Evolutionary conservation across 768 basidiomycete species (phyloP).

Genomic region (Filobasidium wieringae): DNA sequence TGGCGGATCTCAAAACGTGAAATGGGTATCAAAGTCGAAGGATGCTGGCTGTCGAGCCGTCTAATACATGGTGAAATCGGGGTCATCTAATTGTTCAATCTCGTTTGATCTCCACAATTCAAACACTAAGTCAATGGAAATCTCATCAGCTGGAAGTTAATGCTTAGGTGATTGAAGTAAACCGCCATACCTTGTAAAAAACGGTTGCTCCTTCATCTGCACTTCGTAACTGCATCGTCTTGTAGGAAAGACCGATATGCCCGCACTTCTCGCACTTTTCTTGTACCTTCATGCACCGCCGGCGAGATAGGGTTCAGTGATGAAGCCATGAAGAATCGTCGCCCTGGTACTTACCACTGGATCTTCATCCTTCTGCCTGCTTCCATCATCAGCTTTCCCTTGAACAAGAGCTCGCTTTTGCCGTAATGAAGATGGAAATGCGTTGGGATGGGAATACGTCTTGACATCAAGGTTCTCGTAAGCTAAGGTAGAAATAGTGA

Average conservation of each 20-base stretch:
- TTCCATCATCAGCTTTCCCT: slow-evolving; percentile 49
- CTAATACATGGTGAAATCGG: too few relatives aligned
- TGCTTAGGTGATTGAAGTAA: not conserved
- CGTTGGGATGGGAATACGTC: slow-evolving; percentile 83
- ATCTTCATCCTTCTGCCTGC: slow-evolving; percentile 36
- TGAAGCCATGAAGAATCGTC: not conserved
- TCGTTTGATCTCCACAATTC: slow-evolving; percentile 33
- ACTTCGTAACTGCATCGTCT: slow-evolving; percentile 79
- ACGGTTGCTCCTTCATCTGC: slow-evolving; percentile 92
- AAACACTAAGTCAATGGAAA: slow-evolving; percentile 54
- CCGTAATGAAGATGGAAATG: slow-evolving; percentile 77
- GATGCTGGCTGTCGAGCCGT: too few relatives aligned
- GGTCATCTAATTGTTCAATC: slow-evolving; percentile 40
- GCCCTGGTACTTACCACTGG: slow-evolving; percentile 43
- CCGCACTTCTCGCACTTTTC: slow-evolving; percentile 85
- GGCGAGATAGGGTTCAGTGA: not conserved
- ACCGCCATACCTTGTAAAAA: slow-evolving; percentile 70
- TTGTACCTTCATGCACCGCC: slow-evolving; percentile 50
- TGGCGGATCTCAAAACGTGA: too few relatives aligned
- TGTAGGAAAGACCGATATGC: slow-evolving; percentile 71
- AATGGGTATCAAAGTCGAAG: too few relatives aligned
- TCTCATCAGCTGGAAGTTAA: slow-evolving; percentile 65
- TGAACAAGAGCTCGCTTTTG: slow-evolving; percentile 76
- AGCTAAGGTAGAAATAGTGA: slow-evolving; percentile 45
- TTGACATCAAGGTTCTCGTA: slow-evolving; percentile 84